Evolutionary conservation across 2,329 filamentous ascomycete species (phyloP).

Genomic region (Malbranchea zuffiana): DNA sequence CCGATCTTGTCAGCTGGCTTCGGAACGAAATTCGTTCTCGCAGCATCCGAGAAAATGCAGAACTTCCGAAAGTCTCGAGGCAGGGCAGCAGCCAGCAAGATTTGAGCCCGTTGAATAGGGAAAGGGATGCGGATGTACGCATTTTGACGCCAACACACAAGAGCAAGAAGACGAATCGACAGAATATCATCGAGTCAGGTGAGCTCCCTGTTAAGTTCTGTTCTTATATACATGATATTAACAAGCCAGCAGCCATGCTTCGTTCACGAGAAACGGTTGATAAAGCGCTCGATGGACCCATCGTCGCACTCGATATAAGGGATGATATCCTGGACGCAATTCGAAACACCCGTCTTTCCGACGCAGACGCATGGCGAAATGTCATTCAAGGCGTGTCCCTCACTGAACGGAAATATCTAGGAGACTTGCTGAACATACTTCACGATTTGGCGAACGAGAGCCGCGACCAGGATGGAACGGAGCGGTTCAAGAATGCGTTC

Average conservation of each 20-base stretch:
- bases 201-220: constrained; percentile 33
- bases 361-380: constrained; percentile 71
- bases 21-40: constrained; percentile 71
- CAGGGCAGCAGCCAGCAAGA: constrained; percentile 33
- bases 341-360: constrained; percentile 60
- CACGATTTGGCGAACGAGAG: constrained; percentile 47
- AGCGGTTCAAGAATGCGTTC: constrained; percentile 58
- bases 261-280: constrained; percentile 53
- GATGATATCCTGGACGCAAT: constrained; percentile 73
- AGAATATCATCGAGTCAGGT: constrained; percentile 73
- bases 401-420: constrained; percentile 68
- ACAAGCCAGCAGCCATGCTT: constrained; percentile 35
- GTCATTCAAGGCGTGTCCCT: constrained; percentile 68
- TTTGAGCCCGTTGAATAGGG: constrained; percentile 21
- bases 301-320: constrained; percentile 77
- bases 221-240: constrained; percentile 10
- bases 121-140: constrained; percentile 61
- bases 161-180: constrained; percentile 84
- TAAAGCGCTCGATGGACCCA: constrained; percentile 63
- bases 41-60: constrained; percentile 48
- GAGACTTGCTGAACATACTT: constrained; percentile 70
- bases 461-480: constrained; percentile 37
- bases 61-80: constrained; percentile 33
- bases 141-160: constrained; percentile 73
- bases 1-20: constrained; percentile 69